Conservation (phyloP, 2,329 filamentous ascomycete species). For the Aspergillus sergii region DNA sequence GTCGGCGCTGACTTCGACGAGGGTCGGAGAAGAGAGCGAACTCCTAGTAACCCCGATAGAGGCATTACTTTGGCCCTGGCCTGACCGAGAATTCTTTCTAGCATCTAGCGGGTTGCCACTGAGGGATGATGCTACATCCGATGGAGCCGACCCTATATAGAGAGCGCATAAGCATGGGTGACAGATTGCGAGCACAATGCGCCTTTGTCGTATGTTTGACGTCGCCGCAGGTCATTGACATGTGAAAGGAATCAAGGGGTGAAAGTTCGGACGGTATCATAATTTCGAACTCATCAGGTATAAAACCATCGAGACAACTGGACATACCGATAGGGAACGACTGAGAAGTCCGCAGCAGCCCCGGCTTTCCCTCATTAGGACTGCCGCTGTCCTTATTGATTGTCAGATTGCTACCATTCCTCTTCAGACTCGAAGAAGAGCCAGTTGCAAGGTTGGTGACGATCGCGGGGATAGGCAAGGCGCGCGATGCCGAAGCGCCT, state of each 20-base stretch:
- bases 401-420: constrained; percentile 12
- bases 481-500: constrained; percentile 25
- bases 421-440: constrained; percentile 17
- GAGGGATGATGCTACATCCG: constrained; percentile 35
- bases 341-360: constrained; percentile 23
- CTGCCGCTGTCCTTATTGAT: constrained; percentile 15
- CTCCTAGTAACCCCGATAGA: constrained; percentile 22
- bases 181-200: not conserved
- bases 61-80: constrained; percentile 21
- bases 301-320: constrained; percentile 2
- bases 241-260: constrained; percentile 1
- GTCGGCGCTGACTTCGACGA: constrained; percentile 33
- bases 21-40: constrained; percentile 28
- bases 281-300: not conserved
- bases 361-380: constrained; percentile 13
- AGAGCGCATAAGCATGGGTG: constrained; percentile 10
- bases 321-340: constrained; percentile 32
- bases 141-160: constrained; percentile 29
- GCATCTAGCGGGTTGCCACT: constrained; percentile 33
- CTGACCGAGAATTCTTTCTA: constrained; percentile 25
- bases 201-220: not conserved
- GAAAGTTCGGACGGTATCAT: not conserved
- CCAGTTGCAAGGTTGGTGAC: constrained; percentile 25
- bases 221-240: constrained; percentile 1
- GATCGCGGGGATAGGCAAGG: constrained; percentile 29